Base-by-base conservation (phyloP, 1,284 basidiomycete genomes). In the Amylostereum chailletii region DNA sequence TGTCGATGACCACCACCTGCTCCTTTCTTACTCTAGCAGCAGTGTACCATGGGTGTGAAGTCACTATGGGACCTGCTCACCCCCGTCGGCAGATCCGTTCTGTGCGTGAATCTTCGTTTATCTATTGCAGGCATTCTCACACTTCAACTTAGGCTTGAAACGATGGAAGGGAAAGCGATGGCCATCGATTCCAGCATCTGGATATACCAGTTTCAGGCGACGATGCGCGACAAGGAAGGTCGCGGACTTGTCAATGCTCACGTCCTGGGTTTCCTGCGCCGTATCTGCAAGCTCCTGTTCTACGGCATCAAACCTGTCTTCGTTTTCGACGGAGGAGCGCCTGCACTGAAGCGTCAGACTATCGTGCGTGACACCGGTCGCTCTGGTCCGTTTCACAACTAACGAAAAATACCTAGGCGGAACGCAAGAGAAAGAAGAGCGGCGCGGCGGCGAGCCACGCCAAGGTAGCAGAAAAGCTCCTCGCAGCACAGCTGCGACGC, bases 101-200 rank as follows among this genome's bases (percentile, higher is more conserved):
- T 90, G 91, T 93, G 62, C 60, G 81, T 69, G 3, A n/a, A 34
- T 50, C 34, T 29, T 42, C 34, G 27, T 33, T 34, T 48, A 34
- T 27, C 9, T 40, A 29, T 27, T 42, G 5, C 47, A 50, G 51
- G 56, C 34, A 40, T 49, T 57, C 49, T 53, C 39, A 56, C 33
- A 44, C 36, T 38, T 19, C 19, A 19, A 9, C 27, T 40, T 63
- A 94, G 90, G 64, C 74, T 96, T 49, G 94, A 97, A 68, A 92
- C 87, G 1, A 78, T 94, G 65, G 92, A 94, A 61, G 90, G 91
- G 30, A 94, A 93, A 64, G 71, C 82, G 3, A 80, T 97, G 69
- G 94, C 94, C 0, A 98, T 99, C 56, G 96, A 99, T 70, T 97
- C 94, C 2, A 97, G 93, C 56, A 97, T 99, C 58, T 99, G 96